A percentile compares a stretch with the other conserved stretches of the same genome.
phyloP scores from a whole-genome alignment of 2,329 filamentous ascomycete genomes.

The Thelonectria olida region DNA sequence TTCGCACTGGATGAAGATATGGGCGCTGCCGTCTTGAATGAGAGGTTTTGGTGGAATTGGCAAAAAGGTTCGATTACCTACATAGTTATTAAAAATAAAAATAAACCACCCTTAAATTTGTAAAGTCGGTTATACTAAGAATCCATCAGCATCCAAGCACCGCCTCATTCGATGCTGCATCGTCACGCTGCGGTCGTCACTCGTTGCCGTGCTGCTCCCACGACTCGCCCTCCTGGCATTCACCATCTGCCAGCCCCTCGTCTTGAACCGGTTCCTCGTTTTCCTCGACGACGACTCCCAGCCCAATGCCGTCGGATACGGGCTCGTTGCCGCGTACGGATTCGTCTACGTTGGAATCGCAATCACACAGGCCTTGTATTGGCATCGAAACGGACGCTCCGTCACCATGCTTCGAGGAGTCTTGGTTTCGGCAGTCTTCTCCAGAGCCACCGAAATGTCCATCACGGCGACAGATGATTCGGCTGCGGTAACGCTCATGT shows the following conservation, averaged over 20 bases:
- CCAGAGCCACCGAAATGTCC: conserved; percentile 44
- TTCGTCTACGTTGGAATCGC: conserved; percentile 45
- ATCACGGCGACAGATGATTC: conserved; percentile 42
- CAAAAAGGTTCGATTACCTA: conserved; percentile 35
- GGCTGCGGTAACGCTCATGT: conserved; percentile 52
- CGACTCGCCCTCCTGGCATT: conserved; percentile 46
- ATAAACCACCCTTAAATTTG: conserved; percentile 6
- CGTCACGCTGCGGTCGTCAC: conserved; percentile 39
- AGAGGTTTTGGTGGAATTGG: conserved; percentile 45
- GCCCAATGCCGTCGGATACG: conserved; percentile 40
- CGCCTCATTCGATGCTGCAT: conserved; percentile 42
- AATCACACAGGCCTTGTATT: conserved; percentile 43
- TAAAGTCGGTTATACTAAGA: conserved; percentile 30
- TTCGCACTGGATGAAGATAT: conserved; percentile 47
- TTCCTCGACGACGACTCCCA: conserved; percentile 42
- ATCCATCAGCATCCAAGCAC: conserved; percentile 27
- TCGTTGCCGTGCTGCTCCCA: conserved; percentile 44
- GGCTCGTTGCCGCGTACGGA: conserved; percentile 45
- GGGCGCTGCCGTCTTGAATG: conserved; percentile 40
- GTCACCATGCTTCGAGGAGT: conserved; percentile 44
- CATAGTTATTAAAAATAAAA: conserved; percentile 23
- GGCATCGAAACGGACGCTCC: conserved; percentile 44
- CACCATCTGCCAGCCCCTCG: conserved; percentile 48
- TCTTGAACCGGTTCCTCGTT: conserved; percentile 46
- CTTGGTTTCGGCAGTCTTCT: conserved; percentile 46